These are phyloP conservation scores for Volvox carteri DNA, from an alignment of 163 green algal species.

Conservation along the genomic window DNA sequence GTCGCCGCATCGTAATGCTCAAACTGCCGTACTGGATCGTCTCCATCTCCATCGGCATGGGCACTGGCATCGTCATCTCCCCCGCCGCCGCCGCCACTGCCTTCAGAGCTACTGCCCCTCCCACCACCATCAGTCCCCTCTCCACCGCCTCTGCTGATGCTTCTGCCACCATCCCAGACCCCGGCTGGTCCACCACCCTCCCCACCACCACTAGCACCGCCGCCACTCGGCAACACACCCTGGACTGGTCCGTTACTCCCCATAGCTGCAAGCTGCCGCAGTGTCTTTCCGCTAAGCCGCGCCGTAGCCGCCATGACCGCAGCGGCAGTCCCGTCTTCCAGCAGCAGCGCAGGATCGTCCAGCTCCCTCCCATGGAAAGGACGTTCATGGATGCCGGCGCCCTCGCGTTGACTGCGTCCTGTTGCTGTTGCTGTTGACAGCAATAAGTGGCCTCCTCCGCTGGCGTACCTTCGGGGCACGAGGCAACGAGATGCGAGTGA, in stretches of 20 bases:
- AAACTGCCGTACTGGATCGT: not conserved
- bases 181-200: too few species aligned
- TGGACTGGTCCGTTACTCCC: not conserved
- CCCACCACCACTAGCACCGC: not conserved
- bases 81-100: not conserved
- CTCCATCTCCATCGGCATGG: not conserved
- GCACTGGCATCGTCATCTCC: not conserved
- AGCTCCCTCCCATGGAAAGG: too few species aligned
- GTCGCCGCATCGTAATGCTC: conserved; percentile 48
- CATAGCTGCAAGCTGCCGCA: conserved; percentile 46
- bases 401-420: too few species aligned
- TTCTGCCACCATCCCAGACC: not conserved
- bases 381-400: too few species aligned
- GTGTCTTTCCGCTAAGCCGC: conserved; percentile 23
- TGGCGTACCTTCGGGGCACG: too few species aligned
- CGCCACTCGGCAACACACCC: not conserved
- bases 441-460: not conserved
- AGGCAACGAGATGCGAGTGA: too few species aligned
- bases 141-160: not conserved
- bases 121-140: too few species aligned
- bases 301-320: conserved; percentile 55
- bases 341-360: conserved; percentile 13
- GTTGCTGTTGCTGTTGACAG: too few species aligned
- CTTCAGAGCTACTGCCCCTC: not conserved
- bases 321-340: not conserved